These are phyloP conservation scores for Moelleriella libera DNA, from an alignment of 2,329 filamentous ascomycete genomes.

Conservation along the genomic window DNA sequence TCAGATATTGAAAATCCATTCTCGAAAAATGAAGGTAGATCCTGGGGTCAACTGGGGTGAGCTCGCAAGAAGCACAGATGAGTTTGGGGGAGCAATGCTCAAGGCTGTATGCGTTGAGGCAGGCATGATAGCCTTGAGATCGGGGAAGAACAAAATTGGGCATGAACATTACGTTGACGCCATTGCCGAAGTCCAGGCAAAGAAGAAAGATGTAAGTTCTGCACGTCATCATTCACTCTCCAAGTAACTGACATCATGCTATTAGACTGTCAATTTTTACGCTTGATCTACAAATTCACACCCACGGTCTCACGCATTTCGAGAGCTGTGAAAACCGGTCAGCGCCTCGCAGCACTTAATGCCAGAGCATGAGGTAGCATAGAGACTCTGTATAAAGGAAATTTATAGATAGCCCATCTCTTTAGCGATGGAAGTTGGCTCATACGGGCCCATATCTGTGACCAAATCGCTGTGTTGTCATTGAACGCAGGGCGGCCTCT, in stretches of 20 bases:
- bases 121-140: conserved; percentile 94
- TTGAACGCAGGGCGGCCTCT: no score
- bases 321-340: no score
- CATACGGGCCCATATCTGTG: no score
- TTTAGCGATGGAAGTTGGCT: no score
- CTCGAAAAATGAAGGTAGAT: conserved; percentile 94
- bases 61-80: conserved; percentile 88
- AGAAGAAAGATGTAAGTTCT: conserved; percentile 74
- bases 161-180: conserved; percentile 99
- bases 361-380: no score
- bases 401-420: no score
- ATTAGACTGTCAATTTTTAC: conserved; percentile 43
- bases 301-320: no score
- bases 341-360: no score
- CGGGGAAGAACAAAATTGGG: conserved; percentile 89
- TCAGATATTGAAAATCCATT: conserved; percentile 95
- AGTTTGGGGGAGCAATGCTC: conserved; percentile 93
- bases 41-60: conserved; percentile 91
- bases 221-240: no score
- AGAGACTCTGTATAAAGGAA: no score
- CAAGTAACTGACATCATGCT: neutral
- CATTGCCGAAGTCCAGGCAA: conserved; percentile 85
- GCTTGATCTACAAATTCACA: conserved; percentile 16
- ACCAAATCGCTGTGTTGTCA: no score
- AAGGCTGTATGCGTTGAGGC: conserved; percentile 98